A percentile compares a stretch with the other conserved stretches of the same genome.
These are phyloP conservation scores for Cryptococcus hybrid DNA, from an alignment of 1,284 basidiomycete genomes.

Conservation along the genomic window DNA sequence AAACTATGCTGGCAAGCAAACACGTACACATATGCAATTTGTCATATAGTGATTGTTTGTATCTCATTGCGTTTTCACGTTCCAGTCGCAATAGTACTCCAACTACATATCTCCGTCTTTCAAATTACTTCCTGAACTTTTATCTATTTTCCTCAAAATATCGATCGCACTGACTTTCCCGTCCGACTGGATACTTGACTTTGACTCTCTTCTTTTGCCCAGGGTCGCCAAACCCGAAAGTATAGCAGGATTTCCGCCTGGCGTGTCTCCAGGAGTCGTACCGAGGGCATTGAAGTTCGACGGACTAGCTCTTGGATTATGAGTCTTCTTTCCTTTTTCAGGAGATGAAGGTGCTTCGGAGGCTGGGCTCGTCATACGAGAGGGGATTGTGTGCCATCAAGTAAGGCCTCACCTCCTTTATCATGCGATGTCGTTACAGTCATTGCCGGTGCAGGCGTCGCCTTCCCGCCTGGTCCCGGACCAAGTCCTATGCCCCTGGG, in stretches of 20 bases:
- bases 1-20: too few relatives aligned
- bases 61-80: not conserved
- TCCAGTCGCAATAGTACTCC: not conserved
- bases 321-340: not conserved
- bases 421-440: constrained; percentile 29
- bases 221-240: not conserved
- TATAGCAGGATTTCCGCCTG: not conserved
- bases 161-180: constrained; percentile 24
- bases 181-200: not conserved
- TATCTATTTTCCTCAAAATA: constrained; percentile 26
- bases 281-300: constrained; percentile 4
- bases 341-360: not conserved
- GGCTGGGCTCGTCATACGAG: not conserved
- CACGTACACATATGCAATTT: too few relatives aligned
- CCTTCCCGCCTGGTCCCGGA: constrained; percentile 13
- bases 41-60: too few relatives aligned
- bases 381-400: not conserved
- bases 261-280: not conserved
- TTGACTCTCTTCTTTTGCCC: not conserved
- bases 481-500: constrained; percentile 22
- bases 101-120: not conserved
- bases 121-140: not conserved
- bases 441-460: constrained; percentile 26
- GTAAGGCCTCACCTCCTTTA: not conserved
- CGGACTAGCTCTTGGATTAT: not conserved